A percentile compares a stretch with the other conserved stretches of the same genome.
phyloP scores from a whole-genome alignment of 495 filamentous ascomycete species.

The Penicillium fimorum region DNA sequence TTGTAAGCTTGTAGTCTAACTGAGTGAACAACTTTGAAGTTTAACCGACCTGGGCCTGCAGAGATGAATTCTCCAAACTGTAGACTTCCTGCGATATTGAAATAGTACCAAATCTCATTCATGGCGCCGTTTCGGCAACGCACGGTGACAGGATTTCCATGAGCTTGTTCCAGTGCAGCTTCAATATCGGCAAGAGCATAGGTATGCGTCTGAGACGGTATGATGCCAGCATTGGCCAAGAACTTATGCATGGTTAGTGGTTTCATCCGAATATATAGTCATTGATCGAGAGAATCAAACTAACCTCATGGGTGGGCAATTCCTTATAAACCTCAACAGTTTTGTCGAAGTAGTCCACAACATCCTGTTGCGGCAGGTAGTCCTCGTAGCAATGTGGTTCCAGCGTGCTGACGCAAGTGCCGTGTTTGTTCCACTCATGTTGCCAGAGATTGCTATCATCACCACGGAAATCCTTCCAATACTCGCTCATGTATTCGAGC shows the following conservation, averaged over 20 bases:
- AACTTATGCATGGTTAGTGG: slow-evolving; percentile 28
- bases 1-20: not conserved
- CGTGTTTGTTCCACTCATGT: slow-evolving; percentile 89
- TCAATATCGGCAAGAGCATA: slow-evolving; percentile 66
- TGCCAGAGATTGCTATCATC: slow-evolving; percentile 71
- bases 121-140: slow-evolving; percentile 60
- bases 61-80: slow-evolving; percentile 75
- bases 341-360: slow-evolving; percentile 59
- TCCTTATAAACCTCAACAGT: slow-evolving; percentile 52
- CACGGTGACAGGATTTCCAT: slow-evolving; percentile 66
- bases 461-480: slow-evolving; percentile 70
- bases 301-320: slow-evolving; percentile 45
- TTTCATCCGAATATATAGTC: not conserved
- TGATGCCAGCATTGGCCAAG: slow-evolving; percentile 48
- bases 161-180: slow-evolving; percentile 57
- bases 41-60: slow-evolving; percentile 51
- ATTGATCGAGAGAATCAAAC: slow-evolving; percentile 6
- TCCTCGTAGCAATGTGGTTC: slow-evolving; percentile 68
- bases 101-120: slow-evolving; percentile 84
- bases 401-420: slow-evolving; percentile 59
- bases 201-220: slow-evolving; percentile 41
- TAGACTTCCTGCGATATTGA: slow-evolving; percentile 73
- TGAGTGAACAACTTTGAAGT: not conserved
- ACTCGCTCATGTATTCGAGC: slow-evolving; percentile 70
- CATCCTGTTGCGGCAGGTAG: slow-evolving; percentile 62